Evolutionary conservation across 805 yeast genomes (phyloP), one percentile per base, ranked within the genome.

Genomic region (Saccharomycopsis microspora): DNA sequence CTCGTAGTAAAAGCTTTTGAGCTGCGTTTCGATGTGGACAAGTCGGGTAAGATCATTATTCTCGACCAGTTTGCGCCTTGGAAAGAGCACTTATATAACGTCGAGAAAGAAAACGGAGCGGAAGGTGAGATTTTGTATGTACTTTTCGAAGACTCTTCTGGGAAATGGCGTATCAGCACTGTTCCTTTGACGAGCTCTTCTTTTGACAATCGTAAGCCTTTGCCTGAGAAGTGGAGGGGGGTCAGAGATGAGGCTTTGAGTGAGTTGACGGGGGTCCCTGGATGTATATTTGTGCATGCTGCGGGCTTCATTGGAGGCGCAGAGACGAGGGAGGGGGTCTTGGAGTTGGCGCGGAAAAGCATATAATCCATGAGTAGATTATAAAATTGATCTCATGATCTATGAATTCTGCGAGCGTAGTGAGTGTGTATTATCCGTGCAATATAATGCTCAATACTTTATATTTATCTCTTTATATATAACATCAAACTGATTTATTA

Each of bases 291-390:
- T 60, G 79, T 93, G 49, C 98, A 93, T 58, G 96, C 97, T 41
- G 85, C 95, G 39, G 97, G 98, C 0, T 93, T 93, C 66, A 93
- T 93, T 59, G 98, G 98, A 41, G 98, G 98, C 46, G 86, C 90
- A 48, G 72, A 79, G 59, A 74, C 94, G 29, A 68, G 72, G 54
- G 96, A 87, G 45, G 83, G 85, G 33, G 97, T 82, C 9, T 61
- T 87, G 49, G 65, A 76, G 59, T 72, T 93, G 64, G 97, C 97
- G 5, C 67, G 66, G 39, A 33, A 38, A 9, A 39, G 47, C 28
- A 9, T 44, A 30, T n/a, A n/a, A 34, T 19, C 19, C 2, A 19
- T 19, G 19, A 19, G 19, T 11, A 29, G n/a, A 11, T 11, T 39
- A n/a, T 34, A 34, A 10, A 34, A 34, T 34, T 10, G 37, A 9